phyloP scores from a whole-genome alignment of 352 stramenopile genomes.

The Pythium guiyangense region DNA sequence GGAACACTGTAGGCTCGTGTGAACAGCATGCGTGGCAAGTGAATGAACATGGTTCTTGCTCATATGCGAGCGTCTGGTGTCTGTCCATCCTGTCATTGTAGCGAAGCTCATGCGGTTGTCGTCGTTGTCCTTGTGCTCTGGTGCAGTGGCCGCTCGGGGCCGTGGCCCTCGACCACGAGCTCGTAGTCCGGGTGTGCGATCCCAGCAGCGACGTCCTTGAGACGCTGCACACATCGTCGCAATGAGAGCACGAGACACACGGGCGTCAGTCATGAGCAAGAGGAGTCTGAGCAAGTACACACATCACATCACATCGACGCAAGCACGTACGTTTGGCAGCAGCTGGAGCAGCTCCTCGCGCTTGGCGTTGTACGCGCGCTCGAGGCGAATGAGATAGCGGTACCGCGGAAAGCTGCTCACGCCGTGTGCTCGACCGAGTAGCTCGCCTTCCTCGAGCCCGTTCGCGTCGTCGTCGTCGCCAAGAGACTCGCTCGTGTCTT shows the following conservation, averaged over 20 bases:
- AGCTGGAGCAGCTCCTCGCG: conserved; percentile 41
- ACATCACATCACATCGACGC: neutral
- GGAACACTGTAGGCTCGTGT: no score
- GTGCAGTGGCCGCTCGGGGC: conserved; percentile 37
- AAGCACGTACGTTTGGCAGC: conserved; percentile 42
- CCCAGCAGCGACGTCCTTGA: conserved; percentile 24
- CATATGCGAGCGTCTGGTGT: neutral
- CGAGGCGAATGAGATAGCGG: conserved; percentile 49
- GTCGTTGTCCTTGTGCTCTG: neutral
- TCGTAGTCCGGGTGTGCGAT: conserved; percentile 41
- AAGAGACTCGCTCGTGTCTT: conserved; percentile 3
- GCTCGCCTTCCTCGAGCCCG: conserved; percentile 34
- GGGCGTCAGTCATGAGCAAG: neutral
- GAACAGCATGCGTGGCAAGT: neutral
- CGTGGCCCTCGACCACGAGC: conserved; percentile 51
- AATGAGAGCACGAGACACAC: neutral
- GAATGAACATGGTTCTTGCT: neutral
- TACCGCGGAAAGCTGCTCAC: conserved; percentile 51
- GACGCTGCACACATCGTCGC: conserved; percentile 17
- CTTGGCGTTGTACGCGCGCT: conserved; percentile 48
- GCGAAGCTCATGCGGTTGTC: neutral
- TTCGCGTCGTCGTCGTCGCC: conserved; percentile 5
- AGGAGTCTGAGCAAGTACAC: neutral
- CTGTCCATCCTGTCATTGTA: neutral
- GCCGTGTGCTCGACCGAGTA: conserved; percentile 26